These are phyloP conservation scores for Plasmodium vinckei DNA, from an alignment of 169 alveolate genomes.

Conservation along the genomic window DNA sequence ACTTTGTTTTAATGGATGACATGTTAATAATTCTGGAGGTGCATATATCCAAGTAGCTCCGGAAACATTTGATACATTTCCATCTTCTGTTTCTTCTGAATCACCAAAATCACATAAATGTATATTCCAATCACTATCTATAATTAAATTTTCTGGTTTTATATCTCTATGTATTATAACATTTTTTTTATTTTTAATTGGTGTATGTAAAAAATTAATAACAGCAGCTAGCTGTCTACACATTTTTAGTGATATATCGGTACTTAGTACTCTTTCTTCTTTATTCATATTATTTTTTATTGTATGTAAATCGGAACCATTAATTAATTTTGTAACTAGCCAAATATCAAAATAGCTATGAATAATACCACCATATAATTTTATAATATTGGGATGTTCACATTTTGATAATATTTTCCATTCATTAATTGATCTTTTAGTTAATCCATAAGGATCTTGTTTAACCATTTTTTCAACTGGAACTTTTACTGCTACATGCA, in stretches of 20 bases:
- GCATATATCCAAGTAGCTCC: conserved; percentile 95
- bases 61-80: conserved; percentile 84
- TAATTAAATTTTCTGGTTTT: conserved; percentile 88
- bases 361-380: conserved; percentile 89
- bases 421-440: conserved; percentile 89
- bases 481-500: conserved; percentile 87
- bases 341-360: conserved; percentile 91
- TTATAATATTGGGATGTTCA: conserved; percentile 86
- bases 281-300: conserved; percentile 84
- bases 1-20: conserved; percentile 83
- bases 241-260: conserved; percentile 84
- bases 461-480: conserved; percentile 89
- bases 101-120: conserved; percentile 90
- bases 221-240: conserved; percentile 90
- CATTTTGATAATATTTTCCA: conserved; percentile 90
- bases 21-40: conserved; percentile 89
- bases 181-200: conserved; percentile 81
- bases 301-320: conserved; percentile 91
- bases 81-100: conserved; percentile 88
- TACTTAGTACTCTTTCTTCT: conserved; percentile 56
- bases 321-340: conserved; percentile 88
- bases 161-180: conserved; percentile 87
- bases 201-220: conserved; percentile 88
- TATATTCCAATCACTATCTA: conserved; percentile 83
- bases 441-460: conserved; percentile 90